These are phyloP conservation scores for Ascosphaera pollenicola DNA, from an alignment of 2,329 filamentous ascomycete species.

Conservation along the genomic window DNA sequence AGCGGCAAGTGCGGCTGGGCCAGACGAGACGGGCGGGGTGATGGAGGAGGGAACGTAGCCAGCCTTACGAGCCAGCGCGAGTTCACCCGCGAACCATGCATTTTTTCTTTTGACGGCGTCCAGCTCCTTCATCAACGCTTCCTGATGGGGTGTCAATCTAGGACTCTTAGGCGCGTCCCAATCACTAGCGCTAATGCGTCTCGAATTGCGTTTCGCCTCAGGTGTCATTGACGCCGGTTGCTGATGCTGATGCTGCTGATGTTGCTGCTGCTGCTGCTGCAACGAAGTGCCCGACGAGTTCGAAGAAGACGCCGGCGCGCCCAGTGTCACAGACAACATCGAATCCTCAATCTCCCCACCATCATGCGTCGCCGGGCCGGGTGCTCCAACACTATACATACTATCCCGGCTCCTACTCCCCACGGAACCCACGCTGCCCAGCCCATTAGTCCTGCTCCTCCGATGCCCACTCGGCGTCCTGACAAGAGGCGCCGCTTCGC, in stretches of 20 bases:
- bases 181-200: background rate
- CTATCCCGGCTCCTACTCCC: slow-evolving; percentile 1
- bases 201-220: background rate
- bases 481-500: slow-evolving; percentile 23
- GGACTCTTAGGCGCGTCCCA: slow-evolving; percentile 17
- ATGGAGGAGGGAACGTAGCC: slow-evolving; percentile 43
- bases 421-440: background rate
- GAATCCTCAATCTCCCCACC: background rate
- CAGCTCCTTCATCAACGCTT: slow-evolving; percentile 61
- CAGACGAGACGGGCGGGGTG: too few relatives aligned
- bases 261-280: slow-evolving; percentile 24
- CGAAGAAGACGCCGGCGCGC: background rate
- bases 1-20: background rate
- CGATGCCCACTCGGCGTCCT: slow-evolving; percentile 23
- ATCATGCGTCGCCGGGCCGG: background rate
- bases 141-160: slow-evolving; percentile 24
- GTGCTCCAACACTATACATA: background rate
- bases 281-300: background rate
- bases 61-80: slow-evolving; percentile 74
- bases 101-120: slow-evolving; percentile 69
- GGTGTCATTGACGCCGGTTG: too few relatives aligned
- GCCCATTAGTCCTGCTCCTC: background rate
- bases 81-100: slow-evolving; percentile 91
- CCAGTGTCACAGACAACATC: background rate
- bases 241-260: slow-evolving; percentile 25